Conservation (phyloP, 768 basidiomycete genomes). For the Pleurotus cornucopiae region DNA sequence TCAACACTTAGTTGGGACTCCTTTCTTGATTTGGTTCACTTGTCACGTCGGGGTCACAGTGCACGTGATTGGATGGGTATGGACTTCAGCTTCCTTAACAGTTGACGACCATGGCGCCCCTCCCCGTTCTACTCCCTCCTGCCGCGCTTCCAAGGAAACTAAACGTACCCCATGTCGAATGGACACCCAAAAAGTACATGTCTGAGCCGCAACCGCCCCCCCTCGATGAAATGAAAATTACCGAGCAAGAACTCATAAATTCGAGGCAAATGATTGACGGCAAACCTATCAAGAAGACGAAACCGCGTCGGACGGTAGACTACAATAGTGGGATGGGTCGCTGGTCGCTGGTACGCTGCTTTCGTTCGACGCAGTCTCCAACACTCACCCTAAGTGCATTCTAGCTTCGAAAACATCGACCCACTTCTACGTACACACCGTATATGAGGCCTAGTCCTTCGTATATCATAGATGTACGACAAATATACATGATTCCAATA, state of each 20-base stretch:
- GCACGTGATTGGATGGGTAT: too few species aligned
- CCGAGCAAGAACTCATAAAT: constrained; percentile 77
- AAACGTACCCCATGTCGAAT: constrained; percentile 48
- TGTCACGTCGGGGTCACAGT: too few species aligned
- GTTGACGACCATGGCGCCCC: constrained; percentile 18
- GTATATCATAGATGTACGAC: constrained; percentile 81
- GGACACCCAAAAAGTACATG: constrained; percentile 71
- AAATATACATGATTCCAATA: constrained; percentile 8
- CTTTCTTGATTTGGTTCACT: too few species aligned
- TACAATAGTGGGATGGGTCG: constrained; percentile 86
- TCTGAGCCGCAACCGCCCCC: constrained; percentile 76
- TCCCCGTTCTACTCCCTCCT: constrained; percentile 56
- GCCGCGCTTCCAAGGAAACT: constrained; percentile 31
- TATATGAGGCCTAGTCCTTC: constrained; percentile 81
- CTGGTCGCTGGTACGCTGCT: constrained; percentile 71
- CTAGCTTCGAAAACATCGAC: constrained; percentile 73
- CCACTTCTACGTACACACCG: constrained; percentile 72
- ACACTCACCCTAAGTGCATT: not conserved
- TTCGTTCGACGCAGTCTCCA: not conserved
- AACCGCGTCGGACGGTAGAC: constrained; percentile 92
- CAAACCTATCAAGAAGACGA: constrained; percentile 83
- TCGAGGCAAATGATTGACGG: constrained; percentile 73
- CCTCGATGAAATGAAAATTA: constrained; percentile 67
- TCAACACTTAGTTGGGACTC: too few species aligned
- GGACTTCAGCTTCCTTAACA: too few species aligned